A percentile compares a stretch with the other conserved stretches of the same genome.
These are phyloP conservation scores for Cercospora janseana DNA, from an alignment of 2,329 filamentous ascomycete genomes.

Conservation along the genomic window DNA sequence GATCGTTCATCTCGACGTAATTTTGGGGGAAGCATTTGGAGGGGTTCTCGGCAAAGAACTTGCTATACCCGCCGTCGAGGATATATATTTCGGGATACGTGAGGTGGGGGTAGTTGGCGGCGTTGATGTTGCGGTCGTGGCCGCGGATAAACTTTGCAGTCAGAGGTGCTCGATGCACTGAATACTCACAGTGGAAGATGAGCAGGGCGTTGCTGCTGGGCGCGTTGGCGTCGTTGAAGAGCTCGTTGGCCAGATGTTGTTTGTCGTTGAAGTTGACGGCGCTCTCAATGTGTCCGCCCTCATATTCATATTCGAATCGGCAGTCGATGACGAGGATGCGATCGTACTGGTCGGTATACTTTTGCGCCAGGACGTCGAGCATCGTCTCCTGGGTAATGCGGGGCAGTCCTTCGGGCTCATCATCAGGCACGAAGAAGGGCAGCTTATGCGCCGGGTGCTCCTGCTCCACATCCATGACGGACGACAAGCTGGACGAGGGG, in stretches of 20 bases:
- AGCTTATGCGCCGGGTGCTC: conserved; percentile 68
- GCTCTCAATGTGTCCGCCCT: conserved; percentile 89
- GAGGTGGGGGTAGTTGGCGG: conserved; percentile 79
- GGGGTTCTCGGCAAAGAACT: conserved; percentile 79
- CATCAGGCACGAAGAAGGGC: conserved; percentile 79
- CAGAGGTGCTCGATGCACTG: conserved; percentile 88
- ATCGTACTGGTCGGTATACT: conserved; percentile 72
- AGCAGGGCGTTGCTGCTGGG: conserved; percentile 63
- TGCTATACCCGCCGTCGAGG: conserved; percentile 91
- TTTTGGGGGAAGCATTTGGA: conserved; percentile 86
- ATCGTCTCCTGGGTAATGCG: conserved; percentile 81
- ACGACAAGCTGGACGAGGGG: conserved; percentile 56
- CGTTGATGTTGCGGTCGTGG: conserved; percentile 81
- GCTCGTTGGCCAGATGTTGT: conserved; percentile 73
- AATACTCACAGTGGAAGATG: conserved; percentile 98
- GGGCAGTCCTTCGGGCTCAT: conserved; percentile 80
- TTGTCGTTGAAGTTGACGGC: conserved; percentile 98
- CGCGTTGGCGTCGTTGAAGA: conserved; percentile 64
- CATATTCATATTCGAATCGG: conserved; percentile 97
- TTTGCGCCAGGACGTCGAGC: conserved; percentile 81
- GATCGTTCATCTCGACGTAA: conserved; percentile 94
- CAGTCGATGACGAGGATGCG: conserved; percentile 90
- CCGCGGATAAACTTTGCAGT: conserved; percentile 94
- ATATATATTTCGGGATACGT: conserved; percentile 98
- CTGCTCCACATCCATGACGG: conserved; percentile 82